phyloP scores from a whole-genome alignment of 176 grass and related monocot species.

The Aegilops tauschii region DNA sequence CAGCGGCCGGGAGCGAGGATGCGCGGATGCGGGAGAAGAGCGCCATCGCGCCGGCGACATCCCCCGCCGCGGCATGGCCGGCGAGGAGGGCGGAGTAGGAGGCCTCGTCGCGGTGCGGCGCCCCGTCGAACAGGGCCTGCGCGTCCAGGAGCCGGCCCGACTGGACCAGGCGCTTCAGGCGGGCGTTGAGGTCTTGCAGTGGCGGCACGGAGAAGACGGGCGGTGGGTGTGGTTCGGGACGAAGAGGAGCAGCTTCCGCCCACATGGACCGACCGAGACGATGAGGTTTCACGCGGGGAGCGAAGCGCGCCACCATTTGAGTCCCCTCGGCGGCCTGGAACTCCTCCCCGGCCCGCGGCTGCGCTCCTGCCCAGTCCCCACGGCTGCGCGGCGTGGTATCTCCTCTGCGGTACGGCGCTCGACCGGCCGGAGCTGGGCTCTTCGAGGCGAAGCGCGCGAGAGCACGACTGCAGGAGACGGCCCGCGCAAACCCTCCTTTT shows the following conservation, averaged over 20 bases:
- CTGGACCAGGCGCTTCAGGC: slow-evolving; percentile 30
- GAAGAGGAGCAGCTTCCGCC: not conserved
- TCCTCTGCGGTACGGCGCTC: too few relatives aligned
- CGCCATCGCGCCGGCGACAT: slow-evolving; percentile 30
- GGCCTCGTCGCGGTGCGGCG: slow-evolving; percentile 42
- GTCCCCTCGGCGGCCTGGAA: too few relatives aligned
- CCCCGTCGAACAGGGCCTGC: slow-evolving; percentile 48
- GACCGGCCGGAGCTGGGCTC: too few relatives aligned
- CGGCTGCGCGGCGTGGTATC: too few relatives aligned
- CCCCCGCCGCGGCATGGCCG: slow-evolving; percentile 30
- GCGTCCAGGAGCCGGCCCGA: slow-evolving; percentile 39
- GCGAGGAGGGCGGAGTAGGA: slow-evolving; percentile 54
- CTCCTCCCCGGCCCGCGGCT: too few relatives aligned
- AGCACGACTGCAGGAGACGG: too few relatives aligned
- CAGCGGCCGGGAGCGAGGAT: not conserved
- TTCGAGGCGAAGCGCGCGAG: too few relatives aligned
- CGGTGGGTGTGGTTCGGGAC: not conserved
- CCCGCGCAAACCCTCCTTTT: too few relatives aligned
- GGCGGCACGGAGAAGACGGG: not conserved
- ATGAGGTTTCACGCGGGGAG: not conserved
- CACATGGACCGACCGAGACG: not conserved
- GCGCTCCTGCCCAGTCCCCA: too few relatives aligned
- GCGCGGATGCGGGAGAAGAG: slow-evolving; percentile 40
- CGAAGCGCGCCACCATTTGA: slow-evolving; percentile 17
- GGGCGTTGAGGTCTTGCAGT: slow-evolving; percentile 20